Base-by-base conservation (phyloP, 2,329 filamentous ascomycete species). In the Botrytis byssoidea region DNA sequence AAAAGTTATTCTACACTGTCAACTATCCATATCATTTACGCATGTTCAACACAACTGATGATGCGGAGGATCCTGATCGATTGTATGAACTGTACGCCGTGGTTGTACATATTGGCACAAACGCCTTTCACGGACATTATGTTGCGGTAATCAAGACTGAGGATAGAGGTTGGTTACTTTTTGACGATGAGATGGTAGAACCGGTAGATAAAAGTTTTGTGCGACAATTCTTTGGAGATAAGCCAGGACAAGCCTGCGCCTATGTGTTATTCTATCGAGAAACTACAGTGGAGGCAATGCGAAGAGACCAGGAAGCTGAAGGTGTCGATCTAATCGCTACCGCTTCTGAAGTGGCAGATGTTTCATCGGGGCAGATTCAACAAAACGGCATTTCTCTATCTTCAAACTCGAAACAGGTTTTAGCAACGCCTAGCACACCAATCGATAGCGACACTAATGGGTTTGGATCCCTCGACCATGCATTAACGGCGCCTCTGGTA, bases 251-350 rank as follows among this genome's bases (percentile, higher is more conserved):
- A 82, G 96, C 96, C 16, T 98, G 95, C 79, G 96, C 96, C 44
- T 99, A 99, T 80, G 95, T 99, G 25, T 85, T 99, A 16, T 99
- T 99, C 82, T 99, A 99, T 83, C 96, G 98, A 82, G 95, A 99
- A 83, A 98, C 89, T 4, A 91, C 89, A 0, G 88, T 90, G 74
- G 89, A 91, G 78, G 89, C 90, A 78, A 86, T 90, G 71, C 84
- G 88, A 74, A 91, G 90, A 73, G 95, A 98, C 82, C 92, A 97
- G 81, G 94, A 97, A 79, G 91, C 89, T 65, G 94, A 97, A 81
- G 91, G 91, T 18, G 83, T 86, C 40, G 83, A 79, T 74, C 79
- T 90, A 87, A 82, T 92, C 90, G 80, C 86, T 88, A 72, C 88
- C 78, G 86, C 86, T 72, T 86, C 85, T 76, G 83, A 88, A 79